A percentile compares a stretch with the other conserved stretches of the same genome.
Conservation (phyloP, 148 eudicot species). For the Limonium bicolor region DNA sequence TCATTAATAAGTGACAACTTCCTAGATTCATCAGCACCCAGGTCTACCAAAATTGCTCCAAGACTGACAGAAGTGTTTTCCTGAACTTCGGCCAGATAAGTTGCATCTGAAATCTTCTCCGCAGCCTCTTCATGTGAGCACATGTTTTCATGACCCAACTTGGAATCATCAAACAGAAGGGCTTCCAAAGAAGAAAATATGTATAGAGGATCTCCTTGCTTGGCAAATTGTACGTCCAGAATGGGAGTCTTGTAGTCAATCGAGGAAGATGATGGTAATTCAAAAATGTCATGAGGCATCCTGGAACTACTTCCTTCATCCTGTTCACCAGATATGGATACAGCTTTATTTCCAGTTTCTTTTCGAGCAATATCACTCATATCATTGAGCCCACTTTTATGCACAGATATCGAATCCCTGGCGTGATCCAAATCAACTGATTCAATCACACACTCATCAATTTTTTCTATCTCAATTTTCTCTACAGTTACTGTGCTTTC, state of each 20-base stretch:
- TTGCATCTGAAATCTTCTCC: conserved; percentile 8
- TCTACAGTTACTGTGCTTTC: conserved; percentile 8
- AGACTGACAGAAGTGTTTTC: not conserved
- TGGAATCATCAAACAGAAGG: conserved; percentile 26
- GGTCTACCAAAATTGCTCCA: conserved; percentile 14
- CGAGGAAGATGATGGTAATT: conserved; percentile 13
- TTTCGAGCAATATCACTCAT: no score
- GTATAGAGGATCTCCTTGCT: conserved; percentile 11
- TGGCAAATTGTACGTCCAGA: conserved; percentile 69
- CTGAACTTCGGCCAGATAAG: conserved; percentile 9
- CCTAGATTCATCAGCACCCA: conserved; percentile 10
- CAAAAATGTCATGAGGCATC: conserved; percentile 8
- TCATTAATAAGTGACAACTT: conserved; percentile 10
- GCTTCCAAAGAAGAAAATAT: conserved; percentile 26
- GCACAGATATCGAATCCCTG: conserved; percentile 2
- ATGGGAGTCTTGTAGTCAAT: conserved; percentile 60
- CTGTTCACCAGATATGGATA: conserved; percentile 6
- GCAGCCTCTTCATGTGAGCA: conserved; percentile 9
- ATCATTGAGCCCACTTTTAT: no score
- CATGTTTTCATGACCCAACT: conserved; percentile 10
- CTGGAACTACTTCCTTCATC: conserved; percentile 12
- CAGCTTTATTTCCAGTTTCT: conserved; percentile 5
- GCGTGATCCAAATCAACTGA: not conserved
- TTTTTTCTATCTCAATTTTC: conserved; percentile 10
- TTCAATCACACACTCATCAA: conserved; percentile 10